A percentile compares a stretch with the other conserved stretches of the same genome.
phyloP scores from a whole-genome alignment of 2,329 filamentous ascomycete genomes.

The Hirsutella rhossiliensis region DNA sequence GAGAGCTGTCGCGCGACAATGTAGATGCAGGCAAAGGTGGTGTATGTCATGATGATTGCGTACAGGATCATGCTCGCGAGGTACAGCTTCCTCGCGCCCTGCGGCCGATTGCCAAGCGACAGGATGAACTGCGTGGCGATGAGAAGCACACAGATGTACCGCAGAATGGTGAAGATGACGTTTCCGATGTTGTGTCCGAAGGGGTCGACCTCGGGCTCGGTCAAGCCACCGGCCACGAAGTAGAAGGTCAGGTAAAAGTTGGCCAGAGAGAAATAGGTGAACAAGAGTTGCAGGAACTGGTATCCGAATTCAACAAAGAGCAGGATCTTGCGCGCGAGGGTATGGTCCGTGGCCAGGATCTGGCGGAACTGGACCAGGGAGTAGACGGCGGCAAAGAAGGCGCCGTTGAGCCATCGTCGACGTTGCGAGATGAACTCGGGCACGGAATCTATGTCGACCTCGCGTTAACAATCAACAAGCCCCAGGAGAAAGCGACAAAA shows the following conservation, averaged over 20 bases:
- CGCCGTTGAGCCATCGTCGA: constrained; percentile 93
- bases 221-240: constrained; percentile 86
- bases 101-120: constrained; percentile 88
- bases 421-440: constrained; percentile 97
- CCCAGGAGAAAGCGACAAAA: constrained; percentile 5
- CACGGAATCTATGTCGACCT: constrained; percentile 53
- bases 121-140: constrained; percentile 95
- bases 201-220: constrained; percentile 69
- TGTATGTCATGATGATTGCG: constrained; percentile 90
- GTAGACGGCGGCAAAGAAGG: constrained; percentile 97
- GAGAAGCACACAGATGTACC: constrained; percentile 75
- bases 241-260: constrained; percentile 99
- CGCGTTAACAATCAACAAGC: neutral
- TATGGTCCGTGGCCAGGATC: constrained; percentile 88
- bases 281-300: constrained; percentile 81
- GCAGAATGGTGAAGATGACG: constrained; percentile 75
- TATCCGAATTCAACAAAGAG: constrained; percentile 94
- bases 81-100: constrained; percentile 88
- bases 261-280: constrained; percentile 95
- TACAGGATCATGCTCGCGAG: constrained; percentile 82
- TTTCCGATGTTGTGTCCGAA: constrained; percentile 80
- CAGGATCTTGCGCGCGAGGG: constrained; percentile 74
- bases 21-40: constrained; percentile 76
- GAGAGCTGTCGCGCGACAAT: constrained; percentile 77
- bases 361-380: constrained; percentile 91